Conservation (phyloP, 768 basidiomycete species). For the Termitomyces sp. region DNA sequence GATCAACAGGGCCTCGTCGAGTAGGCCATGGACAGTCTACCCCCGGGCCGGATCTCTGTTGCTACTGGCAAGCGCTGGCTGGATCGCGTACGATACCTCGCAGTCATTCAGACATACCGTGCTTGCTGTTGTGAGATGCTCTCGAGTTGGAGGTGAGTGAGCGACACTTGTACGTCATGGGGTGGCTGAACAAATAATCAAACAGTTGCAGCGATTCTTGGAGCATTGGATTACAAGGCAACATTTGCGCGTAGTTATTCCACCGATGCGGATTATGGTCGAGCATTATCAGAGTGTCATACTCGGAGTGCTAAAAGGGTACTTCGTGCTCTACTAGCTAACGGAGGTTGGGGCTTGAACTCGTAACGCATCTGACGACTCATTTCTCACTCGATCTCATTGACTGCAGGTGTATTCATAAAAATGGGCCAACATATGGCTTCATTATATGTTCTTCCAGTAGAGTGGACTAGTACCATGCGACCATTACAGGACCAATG, state of each 20-base stretch:
- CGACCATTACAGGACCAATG: conserved; percentile 84
- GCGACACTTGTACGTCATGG: conserved; percentile 8
- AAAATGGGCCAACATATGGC: conserved; percentile 90
- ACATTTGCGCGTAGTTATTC: conserved; percentile 54
- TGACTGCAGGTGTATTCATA: conserved; percentile 67
- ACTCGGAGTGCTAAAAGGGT: conserved; percentile 76
- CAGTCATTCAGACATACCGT: conserved; percentile 73
- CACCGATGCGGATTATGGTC: conserved; percentile 44
- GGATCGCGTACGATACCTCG: conserved; percentile 60
- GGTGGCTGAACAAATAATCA: conserved; percentile 19
- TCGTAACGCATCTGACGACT: conserved; percentile 6
- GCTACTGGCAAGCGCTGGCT: conserved; percentile 32
- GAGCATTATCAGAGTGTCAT: conserved; percentile 78
- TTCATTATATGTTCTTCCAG: conserved; percentile 50
- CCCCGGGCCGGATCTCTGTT: conserved; percentile 32
- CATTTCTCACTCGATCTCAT: neutral
- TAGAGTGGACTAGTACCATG: conserved; percentile 52
- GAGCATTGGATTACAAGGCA: conserved; percentile 70
- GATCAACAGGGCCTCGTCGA: neutral
- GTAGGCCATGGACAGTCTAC: conserved; percentile 33
- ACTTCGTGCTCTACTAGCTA: conserved; percentile 78
- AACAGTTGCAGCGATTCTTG: conserved; percentile 57
- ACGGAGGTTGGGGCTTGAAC: conserved; percentile 61
- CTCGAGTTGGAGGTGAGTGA: conserved; percentile 64
- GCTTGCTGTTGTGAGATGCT: conserved; percentile 76